These are phyloP conservation scores for Salix dunnii DNA, from an alignment of 345 rosid genomes.

Conservation along the genomic window DNA sequence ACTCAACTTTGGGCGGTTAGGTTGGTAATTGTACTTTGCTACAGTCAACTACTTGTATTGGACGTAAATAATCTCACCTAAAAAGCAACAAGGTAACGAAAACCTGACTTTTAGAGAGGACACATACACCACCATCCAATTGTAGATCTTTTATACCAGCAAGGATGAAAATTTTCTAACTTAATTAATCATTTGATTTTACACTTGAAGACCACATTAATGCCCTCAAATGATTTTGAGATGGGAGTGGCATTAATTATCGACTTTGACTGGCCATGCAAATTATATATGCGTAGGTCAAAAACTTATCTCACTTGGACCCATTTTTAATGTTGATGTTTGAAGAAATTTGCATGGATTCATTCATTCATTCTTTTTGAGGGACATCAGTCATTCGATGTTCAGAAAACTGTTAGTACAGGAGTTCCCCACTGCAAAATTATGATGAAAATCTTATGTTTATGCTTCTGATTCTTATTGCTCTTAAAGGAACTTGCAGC, in stretches of 20 bases:
- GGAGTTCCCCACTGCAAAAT: neutral
- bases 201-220: conserved; percentile 4
- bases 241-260: neutral
- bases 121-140: conserved; percentile 4
- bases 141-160: neutral
- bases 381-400: neutral
- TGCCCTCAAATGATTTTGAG: neutral
- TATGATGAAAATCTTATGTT: neutral
- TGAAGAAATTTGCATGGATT: neutral
- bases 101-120: conserved; percentile 15
- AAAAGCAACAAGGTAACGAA: conserved; percentile 18
- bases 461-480: neutral
- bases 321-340: neutral
- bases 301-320: neutral
- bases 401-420: neutral
- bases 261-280: neutral
- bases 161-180: neutral
- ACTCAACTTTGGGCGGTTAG: neutral
- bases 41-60: conserved; percentile 10
- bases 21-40: neutral
- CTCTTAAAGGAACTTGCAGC: neutral
- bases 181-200: conserved; percentile 9
- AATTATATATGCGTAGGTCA: neutral
- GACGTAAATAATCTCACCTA: conserved; percentile 21
- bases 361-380: neutral